phyloP scores from a whole-genome alignment of 2,329 filamentous ascomycete species.

The Pseudogymnoascus sp. region DNA sequence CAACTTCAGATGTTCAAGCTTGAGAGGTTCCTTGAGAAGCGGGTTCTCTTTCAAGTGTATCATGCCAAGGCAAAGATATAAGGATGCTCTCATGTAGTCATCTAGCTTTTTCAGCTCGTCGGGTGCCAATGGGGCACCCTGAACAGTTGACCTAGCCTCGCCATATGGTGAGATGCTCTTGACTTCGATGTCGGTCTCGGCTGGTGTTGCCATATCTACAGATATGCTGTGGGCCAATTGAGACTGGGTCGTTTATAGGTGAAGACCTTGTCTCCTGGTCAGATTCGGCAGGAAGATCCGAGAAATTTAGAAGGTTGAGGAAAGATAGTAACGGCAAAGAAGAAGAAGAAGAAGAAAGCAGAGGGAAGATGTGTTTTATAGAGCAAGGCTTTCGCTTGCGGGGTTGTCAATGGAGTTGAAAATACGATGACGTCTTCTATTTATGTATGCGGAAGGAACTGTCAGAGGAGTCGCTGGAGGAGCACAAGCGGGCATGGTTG shows the following conservation, averaged over 20 bases:
- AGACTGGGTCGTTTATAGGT: background rate
- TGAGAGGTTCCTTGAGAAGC: slow-evolving; percentile 60
- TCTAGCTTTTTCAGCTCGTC: slow-evolving; percentile 62
- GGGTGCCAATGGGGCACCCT: slow-evolving; percentile 50
- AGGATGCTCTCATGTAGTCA: slow-evolving; percentile 64
- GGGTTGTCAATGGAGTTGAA: background rate
- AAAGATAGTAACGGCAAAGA: background rate
- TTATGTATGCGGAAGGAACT: background rate
- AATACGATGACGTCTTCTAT: background rate
- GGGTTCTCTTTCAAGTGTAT: slow-evolving; percentile 70
- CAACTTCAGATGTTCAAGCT: slow-evolving; percentile 62
- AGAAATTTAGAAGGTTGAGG: background rate
- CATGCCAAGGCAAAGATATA: slow-evolving; percentile 73
- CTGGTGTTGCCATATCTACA: slow-evolving; percentile 6
- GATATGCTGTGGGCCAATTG: background rate
- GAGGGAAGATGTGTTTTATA: background rate
- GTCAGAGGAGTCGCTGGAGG: background rate
- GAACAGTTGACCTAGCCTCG: slow-evolving; percentile 54
- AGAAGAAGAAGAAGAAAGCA: background rate
- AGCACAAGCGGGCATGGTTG: background rate
- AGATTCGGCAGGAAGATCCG: background rate
- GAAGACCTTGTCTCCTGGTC: too few relatives aligned
- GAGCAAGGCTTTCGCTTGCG: background rate
- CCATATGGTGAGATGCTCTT: slow-evolving; percentile 58
- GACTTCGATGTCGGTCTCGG: slow-evolving; percentile 29